A percentile compares a stretch with the other conserved stretches of the same genome.
Evolutionary conservation across 345 rosid genomes (phyloP).

Genomic region (Dipteronia sinensis): DNA sequence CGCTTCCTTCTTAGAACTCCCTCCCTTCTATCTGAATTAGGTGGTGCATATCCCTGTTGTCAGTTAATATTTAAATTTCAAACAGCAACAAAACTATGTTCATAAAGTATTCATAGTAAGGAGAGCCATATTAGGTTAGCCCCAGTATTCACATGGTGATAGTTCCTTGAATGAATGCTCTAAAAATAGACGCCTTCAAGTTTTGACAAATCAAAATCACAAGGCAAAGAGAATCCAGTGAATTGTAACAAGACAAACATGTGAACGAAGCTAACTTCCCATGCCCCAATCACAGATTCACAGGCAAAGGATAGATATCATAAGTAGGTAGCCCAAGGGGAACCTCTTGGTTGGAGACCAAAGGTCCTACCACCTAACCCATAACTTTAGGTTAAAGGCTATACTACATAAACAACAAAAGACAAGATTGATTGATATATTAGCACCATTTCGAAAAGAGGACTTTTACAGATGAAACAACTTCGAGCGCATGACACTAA

Average conservation of each 20-base stretch:
- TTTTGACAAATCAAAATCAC: conserved; percentile 1
- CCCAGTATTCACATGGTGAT: background rate
- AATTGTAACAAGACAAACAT: background rate
- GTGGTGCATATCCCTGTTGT: conserved; percentile 99
- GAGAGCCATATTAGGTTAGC: background rate
- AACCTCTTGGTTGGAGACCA: background rate
- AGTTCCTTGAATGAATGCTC: conserved; percentile 1
- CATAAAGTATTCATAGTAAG: background rate
- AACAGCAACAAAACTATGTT: conserved; percentile 22
- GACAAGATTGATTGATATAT: background rate
- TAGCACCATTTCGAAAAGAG: conserved; percentile 3
- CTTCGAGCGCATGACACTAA: background rate
- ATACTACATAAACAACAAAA: background rate
- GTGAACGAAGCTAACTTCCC: background rate
- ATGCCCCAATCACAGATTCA: background rate
- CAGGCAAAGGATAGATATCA: too few species aligned
- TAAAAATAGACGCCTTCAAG: background rate
- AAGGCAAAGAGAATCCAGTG: conserved; percentile 5
- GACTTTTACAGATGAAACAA: background rate
- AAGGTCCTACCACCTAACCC: background rate
- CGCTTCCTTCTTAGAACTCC: conserved; percentile 87
- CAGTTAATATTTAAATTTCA: conserved; percentile 74
- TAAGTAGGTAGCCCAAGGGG: background rate
- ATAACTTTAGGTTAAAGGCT: background rate
- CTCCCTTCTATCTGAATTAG: conserved; percentile 99